Base-by-base conservation (phyloP, 441 rosid genomes). In the Capsella rubella region DNA sequence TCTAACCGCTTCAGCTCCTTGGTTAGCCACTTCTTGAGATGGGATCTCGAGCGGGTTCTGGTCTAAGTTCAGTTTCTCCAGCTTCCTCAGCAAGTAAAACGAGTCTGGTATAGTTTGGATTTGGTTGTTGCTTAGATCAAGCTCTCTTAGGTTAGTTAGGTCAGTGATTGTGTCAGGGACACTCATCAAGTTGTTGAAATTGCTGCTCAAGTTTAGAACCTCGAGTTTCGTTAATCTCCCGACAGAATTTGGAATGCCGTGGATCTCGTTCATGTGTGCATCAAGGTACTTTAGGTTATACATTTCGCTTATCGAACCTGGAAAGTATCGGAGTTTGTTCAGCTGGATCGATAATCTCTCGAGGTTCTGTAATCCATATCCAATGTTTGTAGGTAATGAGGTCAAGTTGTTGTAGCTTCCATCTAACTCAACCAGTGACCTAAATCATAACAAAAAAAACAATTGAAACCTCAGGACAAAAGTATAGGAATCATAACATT, bases 121-220 rank as follows among this genome's bases (percentile, higher is more conserved):
- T 64, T 89, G 93, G 72, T 89, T 89, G 87, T 89, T 87, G 85
- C 91, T 87, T 11, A 87, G 84, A 80, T 89, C 89, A 27, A 89
- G 88, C 73, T 89, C 89, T 68, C 74, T 80, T 9, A 89, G 75
- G 73, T 84, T 85, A 40, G 60, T 66, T 6, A 89, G 72, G 54
- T 89, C 91, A n/a, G 83, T 69, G 5, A 87, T 64, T 7, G 93
- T 58, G 61, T 84, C 91, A 1, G 91, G 93, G 10, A 87, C 80
- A 64, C 74, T 71, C 1, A 79, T 79, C 78, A 89, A 80, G 83
- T 85, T 78, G 54, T 72, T 84, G 81, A 89, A 89, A 46, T 89
- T 89, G 78, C 91, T 87, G 80, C 91, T 78, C 5, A 89, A 64
- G 76, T 85, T 83, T 74, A 89, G 68, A 64, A 78, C 62, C 81